phyloP scores from a whole-genome alignment of 768 basidiomycete species.

The Mycena rosella region DNA sequence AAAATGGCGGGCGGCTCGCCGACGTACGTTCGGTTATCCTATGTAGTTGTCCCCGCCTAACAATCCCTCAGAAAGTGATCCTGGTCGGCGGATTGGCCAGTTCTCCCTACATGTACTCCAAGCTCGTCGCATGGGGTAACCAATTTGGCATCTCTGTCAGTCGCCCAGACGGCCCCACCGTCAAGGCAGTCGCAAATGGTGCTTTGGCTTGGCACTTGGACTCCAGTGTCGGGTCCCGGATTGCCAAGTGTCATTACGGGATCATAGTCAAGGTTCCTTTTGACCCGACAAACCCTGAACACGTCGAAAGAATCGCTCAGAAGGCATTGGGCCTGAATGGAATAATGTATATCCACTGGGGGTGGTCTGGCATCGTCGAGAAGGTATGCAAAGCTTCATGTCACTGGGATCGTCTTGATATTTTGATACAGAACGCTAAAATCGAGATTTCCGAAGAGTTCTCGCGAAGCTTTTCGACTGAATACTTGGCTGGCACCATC shows the following conservation, averaged over 20 bases:
- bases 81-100: conserved; percentile 47
- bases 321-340: conserved; percentile 26
- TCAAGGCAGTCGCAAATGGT: conserved; percentile 47
- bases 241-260: conserved; percentile 45
- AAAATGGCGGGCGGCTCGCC: conserved; percentile 35
- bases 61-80: conserved; percentile 41
- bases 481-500: not conserved
- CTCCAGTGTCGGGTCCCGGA: conserved; percentile 39
- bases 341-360: conserved; percentile 16
- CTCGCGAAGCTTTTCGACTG: not conserved
- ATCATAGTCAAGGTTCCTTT: conserved; percentile 28
- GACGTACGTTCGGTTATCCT: conserved; percentile 18
- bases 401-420: too few species aligned
- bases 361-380: conserved; percentile 41
- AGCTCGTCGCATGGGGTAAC: conserved; percentile 40
- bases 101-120: conserved; percentile 43
- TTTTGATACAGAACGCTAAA: conserved; percentile 26
- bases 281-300: conserved; percentile 24
- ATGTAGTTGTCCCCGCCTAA: not conserved
- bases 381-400: conserved; percentile 34
- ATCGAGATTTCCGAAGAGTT: conserved; percentile 24
- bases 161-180: conserved; percentile 41
- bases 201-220: conserved; percentile 46
- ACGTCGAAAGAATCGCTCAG: not conserved
- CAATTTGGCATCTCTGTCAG: conserved; percentile 35